Evolutionary conservation across 2,329 filamentous ascomycete genomes (phyloP).

Genomic region (Trichoderma hamatum): DNA sequence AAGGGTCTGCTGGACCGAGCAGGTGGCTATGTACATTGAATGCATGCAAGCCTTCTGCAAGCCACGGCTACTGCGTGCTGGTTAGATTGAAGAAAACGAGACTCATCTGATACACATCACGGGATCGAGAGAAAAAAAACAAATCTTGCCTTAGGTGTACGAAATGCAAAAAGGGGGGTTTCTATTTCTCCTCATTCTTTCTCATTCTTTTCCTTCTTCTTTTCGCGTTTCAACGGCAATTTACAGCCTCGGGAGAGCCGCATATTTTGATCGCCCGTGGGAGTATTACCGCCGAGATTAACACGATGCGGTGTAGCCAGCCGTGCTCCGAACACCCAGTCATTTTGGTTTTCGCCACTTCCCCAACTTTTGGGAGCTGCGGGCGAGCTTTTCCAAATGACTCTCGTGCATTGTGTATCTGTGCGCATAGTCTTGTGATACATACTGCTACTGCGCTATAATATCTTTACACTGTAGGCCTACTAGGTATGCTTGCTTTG

Average conservation of each 20-base stretch:
- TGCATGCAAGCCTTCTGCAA: background rate
- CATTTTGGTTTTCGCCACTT: background rate
- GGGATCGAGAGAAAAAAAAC: too few species aligned
- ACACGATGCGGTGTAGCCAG: background rate
- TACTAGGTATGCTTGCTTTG: too few species aligned
- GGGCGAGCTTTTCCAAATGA: background rate
- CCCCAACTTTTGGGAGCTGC: background rate
- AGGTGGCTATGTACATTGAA: background rate
- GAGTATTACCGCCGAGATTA: conserved; percentile 6
- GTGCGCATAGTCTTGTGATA: background rate
- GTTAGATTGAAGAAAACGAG: background rate
- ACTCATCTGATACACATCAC: background rate
- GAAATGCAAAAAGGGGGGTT: too few species aligned
- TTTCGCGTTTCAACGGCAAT: background rate
- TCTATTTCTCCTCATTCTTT: too few species aligned
- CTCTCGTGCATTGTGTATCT: background rate
- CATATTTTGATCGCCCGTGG: background rate
- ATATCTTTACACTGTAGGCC: background rate
- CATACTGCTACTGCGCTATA: background rate
- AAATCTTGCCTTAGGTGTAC: too few species aligned
- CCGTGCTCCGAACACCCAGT: background rate
- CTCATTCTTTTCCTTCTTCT: too few species aligned
- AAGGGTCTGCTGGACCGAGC: background rate
- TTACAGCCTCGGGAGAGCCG: background rate
- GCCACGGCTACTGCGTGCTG: background rate